Evolutionary conservation across 2,329 filamentous ascomycete genomes (phyloP).

Genomic region (Capronia epimyces): DNA sequence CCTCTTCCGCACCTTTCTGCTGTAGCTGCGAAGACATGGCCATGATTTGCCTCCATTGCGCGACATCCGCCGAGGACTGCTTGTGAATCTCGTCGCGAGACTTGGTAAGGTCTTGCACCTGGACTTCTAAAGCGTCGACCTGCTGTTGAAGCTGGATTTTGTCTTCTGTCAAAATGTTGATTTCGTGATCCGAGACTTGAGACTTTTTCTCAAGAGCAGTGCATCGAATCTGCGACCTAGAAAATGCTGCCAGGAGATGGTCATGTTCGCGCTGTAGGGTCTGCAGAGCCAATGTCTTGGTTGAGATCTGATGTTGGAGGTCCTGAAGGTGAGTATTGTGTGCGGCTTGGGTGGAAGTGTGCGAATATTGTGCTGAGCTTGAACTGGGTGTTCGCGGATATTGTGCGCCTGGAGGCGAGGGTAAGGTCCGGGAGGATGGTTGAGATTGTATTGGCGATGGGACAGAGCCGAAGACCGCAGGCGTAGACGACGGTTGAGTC

Average conservation of each 20-base stretch:
- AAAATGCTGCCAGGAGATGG: conserved; percentile 48
- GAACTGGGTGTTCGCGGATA: conserved; percentile 18
- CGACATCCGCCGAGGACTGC: conserved; percentile 41
- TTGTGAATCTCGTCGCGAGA: conserved; percentile 45
- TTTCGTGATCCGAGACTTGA: conserved; percentile 47
- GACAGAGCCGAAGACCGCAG: conserved; percentile 17
- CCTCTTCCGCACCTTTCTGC: conserved; percentile 40
- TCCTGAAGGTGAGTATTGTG: conserved; percentile 43
- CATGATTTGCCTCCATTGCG: conserved; percentile 49
- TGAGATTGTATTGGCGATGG: conserved; percentile 25
- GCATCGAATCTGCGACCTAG: conserved; percentile 42
- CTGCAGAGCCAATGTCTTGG: conserved; percentile 50
- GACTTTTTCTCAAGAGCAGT: conserved; percentile 50
- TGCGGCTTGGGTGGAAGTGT: conserved; percentile 28
- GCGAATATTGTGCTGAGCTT: conserved; percentile 14
- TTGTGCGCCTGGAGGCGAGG: conserved; percentile 27
- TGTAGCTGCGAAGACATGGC: conserved; percentile 47
- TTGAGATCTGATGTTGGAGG: conserved; percentile 51
- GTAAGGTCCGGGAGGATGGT: conserved; percentile 24
- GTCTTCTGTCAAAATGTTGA: conserved; percentile 49
- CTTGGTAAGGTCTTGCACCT: conserved; percentile 46
- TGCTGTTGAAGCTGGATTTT: conserved; percentile 47
- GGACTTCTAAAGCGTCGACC: conserved; percentile 44
- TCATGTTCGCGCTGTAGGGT: conserved; percentile 53
- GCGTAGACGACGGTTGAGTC: conserved; percentile 20